Conservation (phyloP, 2,329 filamentous ascomycete species). For the Thelonectria blattea region DNA sequence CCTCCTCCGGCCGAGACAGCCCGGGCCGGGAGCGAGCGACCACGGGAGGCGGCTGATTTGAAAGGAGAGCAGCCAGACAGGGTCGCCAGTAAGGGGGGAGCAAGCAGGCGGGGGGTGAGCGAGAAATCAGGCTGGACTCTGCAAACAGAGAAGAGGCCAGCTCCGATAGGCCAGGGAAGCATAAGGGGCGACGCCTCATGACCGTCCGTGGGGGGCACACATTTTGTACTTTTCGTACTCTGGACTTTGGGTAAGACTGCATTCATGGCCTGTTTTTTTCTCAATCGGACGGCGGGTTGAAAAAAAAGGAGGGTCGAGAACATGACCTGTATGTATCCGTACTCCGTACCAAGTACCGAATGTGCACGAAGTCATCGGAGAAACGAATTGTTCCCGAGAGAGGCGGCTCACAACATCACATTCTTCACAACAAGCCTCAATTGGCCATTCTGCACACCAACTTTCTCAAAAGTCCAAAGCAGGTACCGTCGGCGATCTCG, state of each 20-base stretch:
- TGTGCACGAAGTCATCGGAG: background rate
- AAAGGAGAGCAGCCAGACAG: background rate
- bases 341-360: conserved; percentile 5
- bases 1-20: conserved; percentile 35
- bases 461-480: conserved; percentile 23
- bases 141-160: background rate
- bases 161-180: background rate
- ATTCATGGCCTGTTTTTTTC: conserved; percentile 11
- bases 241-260: background rate
- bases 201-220: conserved; percentile 19
- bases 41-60: conserved; percentile 8
- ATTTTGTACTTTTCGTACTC: too few species aligned
- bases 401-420: conserved; percentile 1
- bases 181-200: background rate
- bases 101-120: background rate
- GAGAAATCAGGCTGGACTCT: background rate
- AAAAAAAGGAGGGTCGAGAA: background rate
- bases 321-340: background rate
- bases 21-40: conserved; percentile 35
- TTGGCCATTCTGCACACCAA: background rate
- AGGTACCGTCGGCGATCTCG: conserved; percentile 34
- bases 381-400: background rate
- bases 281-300: background rate
- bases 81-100: background rate
- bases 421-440: background rate